Evolutionary conservation across 148 eudicot genomes (phyloP).

Genomic region (Fagopyrum tataricum): DNA sequence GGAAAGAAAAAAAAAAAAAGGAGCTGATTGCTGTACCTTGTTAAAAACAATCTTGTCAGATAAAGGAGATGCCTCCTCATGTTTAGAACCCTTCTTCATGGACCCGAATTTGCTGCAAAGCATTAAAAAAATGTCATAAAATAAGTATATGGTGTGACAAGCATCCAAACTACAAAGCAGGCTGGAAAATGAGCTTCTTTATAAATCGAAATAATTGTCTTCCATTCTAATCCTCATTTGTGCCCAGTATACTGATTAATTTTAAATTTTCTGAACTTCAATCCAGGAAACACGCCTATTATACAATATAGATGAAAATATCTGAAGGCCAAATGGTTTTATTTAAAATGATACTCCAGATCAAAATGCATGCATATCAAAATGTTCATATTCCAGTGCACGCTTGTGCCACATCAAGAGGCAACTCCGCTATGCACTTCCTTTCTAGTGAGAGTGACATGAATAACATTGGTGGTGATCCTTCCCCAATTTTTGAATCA

Average conservation of each 20-base stretch:
- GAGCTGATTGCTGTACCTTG: conserved; percentile 41
- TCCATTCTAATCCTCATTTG: not conserved
- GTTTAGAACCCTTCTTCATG: conserved; percentile 68
- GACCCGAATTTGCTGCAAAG: conserved; percentile 60
- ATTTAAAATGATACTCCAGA: not conserved
- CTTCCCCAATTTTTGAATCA: not conserved
- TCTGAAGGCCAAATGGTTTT: not conserved
- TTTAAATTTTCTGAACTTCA: not conserved
- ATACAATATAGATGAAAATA: not conserved
- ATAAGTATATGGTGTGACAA: not conserved
- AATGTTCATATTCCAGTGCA: not conserved
- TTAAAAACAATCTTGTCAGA: conserved; percentile 79
- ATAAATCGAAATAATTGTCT: not conserved
- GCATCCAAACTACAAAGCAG: not conserved
- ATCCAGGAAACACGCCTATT: not conserved
- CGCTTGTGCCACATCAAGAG: not conserved
- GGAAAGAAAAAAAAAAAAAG: not conserved
- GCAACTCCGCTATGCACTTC: not conserved
- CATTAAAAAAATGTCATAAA: not conserved
- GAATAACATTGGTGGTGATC: not conserved
- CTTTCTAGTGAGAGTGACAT: not conserved
- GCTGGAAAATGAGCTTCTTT: not conserved
- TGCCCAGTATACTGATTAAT: not conserved
- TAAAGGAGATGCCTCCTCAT: conserved; percentile 67
- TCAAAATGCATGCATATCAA: not conserved